These are phyloP conservation scores for Zoysia matrella DNA, from an alignment of 202 grass and related monocot species.

Conservation along the genomic window DNA sequence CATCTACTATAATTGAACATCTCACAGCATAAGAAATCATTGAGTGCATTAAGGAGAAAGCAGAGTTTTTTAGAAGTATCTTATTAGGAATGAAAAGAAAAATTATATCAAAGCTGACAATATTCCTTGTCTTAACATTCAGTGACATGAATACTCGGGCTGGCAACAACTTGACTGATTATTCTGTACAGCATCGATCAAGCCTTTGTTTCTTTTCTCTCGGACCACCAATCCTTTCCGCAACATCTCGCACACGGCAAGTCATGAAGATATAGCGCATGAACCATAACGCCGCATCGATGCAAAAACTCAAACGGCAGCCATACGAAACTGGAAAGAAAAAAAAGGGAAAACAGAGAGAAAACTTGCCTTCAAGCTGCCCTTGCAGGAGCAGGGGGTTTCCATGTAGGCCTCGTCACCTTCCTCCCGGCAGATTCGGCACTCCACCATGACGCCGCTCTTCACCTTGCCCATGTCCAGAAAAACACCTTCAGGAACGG, in stretches of 20 bases:
- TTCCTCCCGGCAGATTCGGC: constrained; percentile 90
- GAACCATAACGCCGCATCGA: not conserved
- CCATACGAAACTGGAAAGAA: not conserved
- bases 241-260: not conserved
- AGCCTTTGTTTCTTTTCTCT: not conserved
- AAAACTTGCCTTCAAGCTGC: constrained; percentile 72
- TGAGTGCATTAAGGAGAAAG: too few species aligned
- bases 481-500: not conserved
- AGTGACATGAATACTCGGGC: too few species aligned
- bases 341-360: too few species aligned
- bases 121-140: too few species aligned
- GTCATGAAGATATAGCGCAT: not conserved
- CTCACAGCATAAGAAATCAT: too few species aligned
- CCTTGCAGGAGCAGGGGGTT: constrained; percentile 75
- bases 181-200: not conserved
- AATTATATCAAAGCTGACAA: too few species aligned
- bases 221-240: not conserved
- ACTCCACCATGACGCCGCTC: constrained; percentile 61
- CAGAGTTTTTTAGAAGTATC: too few species aligned
- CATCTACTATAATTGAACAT: too few species aligned
- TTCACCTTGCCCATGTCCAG: constrained; percentile 23
- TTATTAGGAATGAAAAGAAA: too few species aligned
- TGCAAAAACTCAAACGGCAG: not conserved
- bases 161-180: not conserved
- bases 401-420: constrained; percentile 73